Percentiles rank a stretch among this genome's conserved stretches.
These are phyloP conservation scores for Poterioochromonas sp. DNA, from an alignment of 352 stramenopile species.

Conservation along the genomic window DNA sequence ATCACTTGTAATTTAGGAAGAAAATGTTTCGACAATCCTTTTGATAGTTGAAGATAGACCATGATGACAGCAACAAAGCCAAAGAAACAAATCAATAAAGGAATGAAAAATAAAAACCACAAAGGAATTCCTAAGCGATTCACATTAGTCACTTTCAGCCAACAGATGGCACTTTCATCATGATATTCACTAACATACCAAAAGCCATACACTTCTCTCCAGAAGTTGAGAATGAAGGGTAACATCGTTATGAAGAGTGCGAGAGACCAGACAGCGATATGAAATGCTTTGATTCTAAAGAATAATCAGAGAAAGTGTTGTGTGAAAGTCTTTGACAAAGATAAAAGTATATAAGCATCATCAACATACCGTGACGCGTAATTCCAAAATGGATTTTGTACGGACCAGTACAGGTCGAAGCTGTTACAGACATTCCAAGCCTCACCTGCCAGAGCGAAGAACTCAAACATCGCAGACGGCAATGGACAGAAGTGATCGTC, in stretches of 20 bases:
- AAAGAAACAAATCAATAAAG: constrained; percentile 24
- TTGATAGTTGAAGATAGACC: neutral
- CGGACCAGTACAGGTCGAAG: neutral
- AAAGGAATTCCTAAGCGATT: neutral
- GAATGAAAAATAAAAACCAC: constrained; percentile 21
- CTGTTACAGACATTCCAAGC: neutral
- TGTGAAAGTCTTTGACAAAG: neutral
- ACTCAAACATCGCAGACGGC: neutral
- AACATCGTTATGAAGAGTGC: neutral
- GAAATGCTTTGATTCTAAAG: neutral
- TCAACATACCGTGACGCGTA: neutral
- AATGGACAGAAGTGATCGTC: neutral
- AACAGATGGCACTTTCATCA: neutral
- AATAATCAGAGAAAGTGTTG: neutral
- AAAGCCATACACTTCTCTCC: neutral
- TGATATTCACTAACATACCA: neutral
- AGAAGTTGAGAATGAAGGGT: neutral
- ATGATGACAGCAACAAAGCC: neutral
- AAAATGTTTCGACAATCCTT: neutral
- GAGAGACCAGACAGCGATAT: neutral
- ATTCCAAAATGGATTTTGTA: neutral
- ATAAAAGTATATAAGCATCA: neutral
- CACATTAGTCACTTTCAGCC: neutral
- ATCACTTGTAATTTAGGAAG: neutral
- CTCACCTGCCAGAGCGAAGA: neutral